Percentiles rank a stretch among this genome's conserved stretches.
phyloP scores from a whole-genome alignment of 345 rosid genomes.

The Turnera subulata region DNA sequence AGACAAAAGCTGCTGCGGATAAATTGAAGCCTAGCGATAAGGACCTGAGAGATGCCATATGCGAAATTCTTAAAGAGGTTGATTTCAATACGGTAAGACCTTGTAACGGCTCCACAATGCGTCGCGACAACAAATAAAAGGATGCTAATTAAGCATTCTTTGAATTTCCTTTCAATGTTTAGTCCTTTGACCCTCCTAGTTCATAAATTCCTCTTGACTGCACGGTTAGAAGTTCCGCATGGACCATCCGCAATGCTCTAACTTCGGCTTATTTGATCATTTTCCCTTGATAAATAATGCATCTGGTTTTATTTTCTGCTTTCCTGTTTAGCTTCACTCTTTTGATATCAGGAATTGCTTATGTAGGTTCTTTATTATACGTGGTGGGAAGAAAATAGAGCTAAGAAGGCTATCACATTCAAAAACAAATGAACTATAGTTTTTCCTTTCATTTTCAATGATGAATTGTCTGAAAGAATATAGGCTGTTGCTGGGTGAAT shows the following conservation, averaged over 20 bases:
- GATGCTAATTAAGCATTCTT: background rate
- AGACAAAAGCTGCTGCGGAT: conserved; percentile 43
- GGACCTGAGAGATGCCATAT: conserved; percentile 61
- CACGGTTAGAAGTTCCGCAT: background rate
- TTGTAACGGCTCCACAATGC: background rate
- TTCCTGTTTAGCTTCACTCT: too few relatives aligned
- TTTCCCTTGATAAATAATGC: too few relatives aligned
- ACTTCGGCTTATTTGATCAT: background rate
- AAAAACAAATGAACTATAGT: background rate
- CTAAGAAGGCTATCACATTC: too few relatives aligned
- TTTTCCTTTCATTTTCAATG: background rate
- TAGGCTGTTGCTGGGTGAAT: background rate
- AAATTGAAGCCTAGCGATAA: conserved; percentile 44
- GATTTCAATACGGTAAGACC: conserved; percentile 80
- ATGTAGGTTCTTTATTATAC: too few relatives aligned
- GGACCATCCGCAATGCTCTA: background rate
- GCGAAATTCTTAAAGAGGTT: conserved; percentile 75
- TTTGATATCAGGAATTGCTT: too few relatives aligned
- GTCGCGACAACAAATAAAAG: background rate
- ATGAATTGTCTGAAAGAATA: background rate
- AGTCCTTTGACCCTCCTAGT: background rate
- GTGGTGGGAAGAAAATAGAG: too few relatives aligned
- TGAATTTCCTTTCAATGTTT: background rate
- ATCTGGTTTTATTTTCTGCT: too few relatives aligned
- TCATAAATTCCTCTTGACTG: background rate